Percentiles rank a stretch among this genome's conserved stretches.
phyloP scores from a whole-genome alignment of 2,329 filamentous ascomycete genomes.

The Verticillium tricorpus region DNA sequence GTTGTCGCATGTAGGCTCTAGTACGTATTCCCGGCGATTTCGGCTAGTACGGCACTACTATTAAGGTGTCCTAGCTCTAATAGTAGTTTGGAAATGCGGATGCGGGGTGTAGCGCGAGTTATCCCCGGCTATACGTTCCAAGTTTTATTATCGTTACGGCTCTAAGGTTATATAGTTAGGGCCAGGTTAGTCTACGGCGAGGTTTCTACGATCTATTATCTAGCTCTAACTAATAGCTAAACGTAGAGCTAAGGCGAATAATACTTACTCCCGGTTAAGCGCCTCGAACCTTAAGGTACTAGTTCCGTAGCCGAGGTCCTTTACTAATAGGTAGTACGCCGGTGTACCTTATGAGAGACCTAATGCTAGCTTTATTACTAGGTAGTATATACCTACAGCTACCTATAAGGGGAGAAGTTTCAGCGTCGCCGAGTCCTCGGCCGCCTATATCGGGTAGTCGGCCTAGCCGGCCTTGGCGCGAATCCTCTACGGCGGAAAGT shows the following conservation, averaged over 20 bases:
- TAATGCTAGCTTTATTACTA: no score
- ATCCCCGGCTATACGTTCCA: neutral
- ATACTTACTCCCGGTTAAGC: neutral
- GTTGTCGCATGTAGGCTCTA: no score
- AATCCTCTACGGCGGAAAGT: neutral
- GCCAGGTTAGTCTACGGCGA: neutral
- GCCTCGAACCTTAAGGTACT: neutral
- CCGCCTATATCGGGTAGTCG: neutral
- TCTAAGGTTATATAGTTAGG: neutral
- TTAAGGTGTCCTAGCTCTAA: neutral
- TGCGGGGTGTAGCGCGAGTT: neutral
- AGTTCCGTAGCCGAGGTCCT: neutral
- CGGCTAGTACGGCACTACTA: no score
- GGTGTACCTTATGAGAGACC: neutral
- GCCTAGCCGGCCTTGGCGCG: neutral
- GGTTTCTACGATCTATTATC: neutral
- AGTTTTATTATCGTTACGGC: neutral
- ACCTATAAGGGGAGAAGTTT: neutral
- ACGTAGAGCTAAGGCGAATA: neutral
- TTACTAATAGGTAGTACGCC: neutral
- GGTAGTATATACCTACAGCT: neutral
- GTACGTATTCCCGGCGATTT: no score
- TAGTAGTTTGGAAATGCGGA: neutral
- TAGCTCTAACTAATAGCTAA: neutral
- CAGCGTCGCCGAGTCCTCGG: neutral